phyloP scores from a whole-genome alignment of 176 grass and related monocot genomes.

The Lolium multiflorum region DNA sequence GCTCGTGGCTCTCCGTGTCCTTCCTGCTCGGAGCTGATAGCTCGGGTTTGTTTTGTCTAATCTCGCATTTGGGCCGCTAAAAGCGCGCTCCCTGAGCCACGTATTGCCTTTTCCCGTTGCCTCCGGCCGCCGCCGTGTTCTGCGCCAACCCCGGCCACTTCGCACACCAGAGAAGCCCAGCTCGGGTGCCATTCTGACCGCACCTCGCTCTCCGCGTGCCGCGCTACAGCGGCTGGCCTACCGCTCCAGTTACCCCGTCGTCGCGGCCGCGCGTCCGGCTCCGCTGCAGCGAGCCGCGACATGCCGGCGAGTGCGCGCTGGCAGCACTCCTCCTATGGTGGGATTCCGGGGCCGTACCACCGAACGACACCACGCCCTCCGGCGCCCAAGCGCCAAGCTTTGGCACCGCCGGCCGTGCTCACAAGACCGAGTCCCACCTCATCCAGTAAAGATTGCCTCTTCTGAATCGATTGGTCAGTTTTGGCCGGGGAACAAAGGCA shows the following conservation, averaged over 20 bases:
- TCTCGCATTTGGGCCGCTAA: not conserved
- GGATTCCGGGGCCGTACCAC: not conserved
- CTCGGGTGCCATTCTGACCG: not conserved
- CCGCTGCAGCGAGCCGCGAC: not conserved
- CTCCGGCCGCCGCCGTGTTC: not conserved
- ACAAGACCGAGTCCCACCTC: too few species aligned
- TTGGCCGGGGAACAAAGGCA: not conserved
- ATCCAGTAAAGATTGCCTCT: not conserved
- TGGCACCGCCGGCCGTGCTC: not conserved
- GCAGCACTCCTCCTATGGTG: not conserved
- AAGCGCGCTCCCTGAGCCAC: not conserved
- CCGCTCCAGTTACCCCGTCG: not conserved
- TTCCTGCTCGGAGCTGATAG: not conserved
- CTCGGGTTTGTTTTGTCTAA: constrained; percentile 12
- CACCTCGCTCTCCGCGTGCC: not conserved
- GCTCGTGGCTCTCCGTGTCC: too few species aligned
- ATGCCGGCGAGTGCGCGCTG: not conserved
- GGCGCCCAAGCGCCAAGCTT: not conserved
- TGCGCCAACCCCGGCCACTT: not conserved
- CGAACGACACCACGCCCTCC: not conserved
- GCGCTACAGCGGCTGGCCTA: not conserved
- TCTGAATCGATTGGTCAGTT: not conserved
- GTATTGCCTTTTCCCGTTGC: not conserved
- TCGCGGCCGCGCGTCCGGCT: not conserved
- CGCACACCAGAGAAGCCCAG: not conserved